These are phyloP conservation scores for Elaeagnus macrophylla DNA, from an alignment of 306 rosid genomes.

Conservation along the genomic window DNA sequence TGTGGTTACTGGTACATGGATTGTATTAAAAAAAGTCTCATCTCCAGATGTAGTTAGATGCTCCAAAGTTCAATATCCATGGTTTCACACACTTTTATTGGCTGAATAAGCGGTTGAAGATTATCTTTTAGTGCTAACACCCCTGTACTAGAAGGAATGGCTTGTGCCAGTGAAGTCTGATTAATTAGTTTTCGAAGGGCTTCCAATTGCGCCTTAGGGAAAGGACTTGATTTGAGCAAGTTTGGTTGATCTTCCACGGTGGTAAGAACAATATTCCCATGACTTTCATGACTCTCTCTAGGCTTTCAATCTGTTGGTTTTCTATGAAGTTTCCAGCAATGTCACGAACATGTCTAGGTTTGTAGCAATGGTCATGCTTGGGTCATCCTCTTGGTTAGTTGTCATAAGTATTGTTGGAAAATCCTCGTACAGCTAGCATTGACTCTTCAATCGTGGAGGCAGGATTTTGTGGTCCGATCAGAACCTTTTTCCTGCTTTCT, in stretches of 20 bases:
- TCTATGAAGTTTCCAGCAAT: conserved; percentile 3
- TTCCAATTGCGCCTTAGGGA: no score
- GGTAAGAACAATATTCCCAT: background rate
- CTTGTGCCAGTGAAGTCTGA: no score
- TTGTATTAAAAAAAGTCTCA: no score
- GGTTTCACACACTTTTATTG: no score
- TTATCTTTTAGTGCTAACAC: no score
- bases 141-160: no score
- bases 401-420: background rate
- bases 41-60: no score
- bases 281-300: background rate
- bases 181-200: no score
- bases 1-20: no score
- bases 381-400: background rate
- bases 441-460: background rate
- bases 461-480: background rate
- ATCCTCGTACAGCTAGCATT: background rate
- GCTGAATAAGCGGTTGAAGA: no score
- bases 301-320: conserved; percentile 1
- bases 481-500: conserved; percentile 10
- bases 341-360: background rate
- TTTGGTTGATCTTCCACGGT: background rate
- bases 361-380: background rate
- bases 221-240: no score
- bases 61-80: no score